phyloP scores from a whole-genome alignment of 768 basidiomycete genomes.

The Phylloporus scabripes region DNA sequence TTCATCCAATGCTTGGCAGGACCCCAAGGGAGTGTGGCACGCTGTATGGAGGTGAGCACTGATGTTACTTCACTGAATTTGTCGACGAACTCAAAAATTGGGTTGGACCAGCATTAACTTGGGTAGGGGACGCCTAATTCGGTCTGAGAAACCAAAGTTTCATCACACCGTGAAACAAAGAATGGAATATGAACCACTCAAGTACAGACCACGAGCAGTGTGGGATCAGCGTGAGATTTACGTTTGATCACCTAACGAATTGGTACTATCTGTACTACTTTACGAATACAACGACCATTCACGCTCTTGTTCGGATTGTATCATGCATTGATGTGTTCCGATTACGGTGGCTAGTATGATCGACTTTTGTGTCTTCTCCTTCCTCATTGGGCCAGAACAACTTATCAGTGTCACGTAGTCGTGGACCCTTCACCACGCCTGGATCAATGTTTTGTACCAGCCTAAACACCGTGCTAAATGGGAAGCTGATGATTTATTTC shows the following conservation, averaged over 20 bases:
- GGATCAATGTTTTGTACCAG: too few relatives aligned
- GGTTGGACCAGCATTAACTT: constrained; percentile 34
- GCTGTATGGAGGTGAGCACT: constrained; percentile 46
- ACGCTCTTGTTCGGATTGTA: too few relatives aligned
- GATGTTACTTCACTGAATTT: background rate
- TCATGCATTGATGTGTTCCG: too few relatives aligned
- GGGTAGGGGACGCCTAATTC: constrained; percentile 52
- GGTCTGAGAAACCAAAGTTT: constrained; percentile 45
- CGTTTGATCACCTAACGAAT: too few relatives aligned
- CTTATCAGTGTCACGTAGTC: too few relatives aligned
- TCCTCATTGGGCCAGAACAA: too few relatives aligned
- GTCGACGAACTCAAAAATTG: background rate
- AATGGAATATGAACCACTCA: constrained; percentile 40
- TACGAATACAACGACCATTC: background rate
- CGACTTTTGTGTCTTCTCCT: too few relatives aligned
- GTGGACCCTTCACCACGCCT: too few relatives aligned
- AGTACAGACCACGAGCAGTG: constrained; percentile 54
- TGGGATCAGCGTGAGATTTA: constrained; percentile 46
- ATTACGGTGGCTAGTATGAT: too few relatives aligned
- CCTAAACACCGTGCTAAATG: too few relatives aligned
- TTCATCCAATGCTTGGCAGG: constrained; percentile 49
- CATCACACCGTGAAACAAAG: constrained; percentile 60
- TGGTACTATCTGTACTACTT: too few relatives aligned
- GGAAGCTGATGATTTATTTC: too few relatives aligned
- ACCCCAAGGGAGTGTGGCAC: constrained; percentile 50